phyloP scores from a whole-genome alignment of 2,329 filamentous ascomycete genomes.

The Paraconiothyrium brasiliense region DNA sequence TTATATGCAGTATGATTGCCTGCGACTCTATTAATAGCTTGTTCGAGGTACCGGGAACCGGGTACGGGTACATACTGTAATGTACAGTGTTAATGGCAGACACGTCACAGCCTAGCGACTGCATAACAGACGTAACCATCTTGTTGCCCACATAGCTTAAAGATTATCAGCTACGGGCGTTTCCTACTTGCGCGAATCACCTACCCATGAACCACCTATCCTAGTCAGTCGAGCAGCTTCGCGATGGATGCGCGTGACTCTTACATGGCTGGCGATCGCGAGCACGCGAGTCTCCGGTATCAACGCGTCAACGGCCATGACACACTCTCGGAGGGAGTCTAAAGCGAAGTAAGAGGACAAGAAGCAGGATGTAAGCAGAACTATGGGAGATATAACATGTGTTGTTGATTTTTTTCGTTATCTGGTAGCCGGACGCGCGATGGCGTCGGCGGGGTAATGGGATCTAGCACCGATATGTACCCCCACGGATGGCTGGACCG shows the following conservation, averaged over 20 bases:
- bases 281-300: conserved; percentile 76
- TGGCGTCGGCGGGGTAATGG: conserved; percentile 47
- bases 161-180: conserved; percentile 31
- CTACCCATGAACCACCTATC: conserved; percentile 78
- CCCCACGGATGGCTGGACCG: conserved; percentile 19
- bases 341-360: background rate
- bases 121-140: conserved; percentile 94
- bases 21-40: conserved; percentile 49
- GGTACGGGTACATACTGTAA: conserved; percentile 74
- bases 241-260: conserved; percentile 46
- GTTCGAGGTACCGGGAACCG: background rate
- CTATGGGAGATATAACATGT: conserved; percentile 27
- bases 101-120: conserved; percentile 92
- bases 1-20: conserved; percentile 95
- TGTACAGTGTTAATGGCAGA: conserved; percentile 95
- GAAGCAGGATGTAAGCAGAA: conserved; percentile 8
- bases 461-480: conserved; percentile 31
- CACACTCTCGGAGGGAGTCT: conserved; percentile 9
- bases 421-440: conserved; percentile 43
- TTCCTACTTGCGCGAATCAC: conserved; percentile 40
- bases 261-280: conserved; percentile 94
- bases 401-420: conserved; percentile 44
- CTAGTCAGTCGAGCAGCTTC: conserved; percentile 36
- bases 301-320: conserved; percentile 49
- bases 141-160: conserved; percentile 95